Conservation (phyloP, 179 eudicot genomes). For the Actinidia arguta region DNA sequence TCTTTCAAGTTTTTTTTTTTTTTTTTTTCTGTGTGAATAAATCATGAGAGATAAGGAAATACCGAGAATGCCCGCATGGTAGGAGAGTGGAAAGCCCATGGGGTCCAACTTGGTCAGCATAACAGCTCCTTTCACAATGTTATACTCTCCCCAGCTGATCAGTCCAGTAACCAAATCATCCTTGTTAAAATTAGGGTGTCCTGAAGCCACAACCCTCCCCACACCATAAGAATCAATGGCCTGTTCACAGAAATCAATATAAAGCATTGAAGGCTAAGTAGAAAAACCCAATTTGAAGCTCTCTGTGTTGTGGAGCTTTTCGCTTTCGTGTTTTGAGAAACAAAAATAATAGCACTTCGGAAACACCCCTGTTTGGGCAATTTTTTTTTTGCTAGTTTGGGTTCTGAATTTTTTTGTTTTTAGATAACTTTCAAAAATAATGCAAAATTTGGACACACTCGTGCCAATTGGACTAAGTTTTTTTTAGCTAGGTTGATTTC, state of each 20-base stretch:
- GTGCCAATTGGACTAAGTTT: too few relatives aligned
- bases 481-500: too few relatives aligned
- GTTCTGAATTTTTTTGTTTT: too few relatives aligned
- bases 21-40: too few relatives aligned
- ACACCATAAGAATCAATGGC: conserved; percentile 52
- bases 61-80: conserved; percentile 64
- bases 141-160: conserved; percentile 60
- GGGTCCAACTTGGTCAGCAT: conserved; percentile 44
- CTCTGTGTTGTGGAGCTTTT: neutral
- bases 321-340: neutral
- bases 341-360: too few relatives aligned
- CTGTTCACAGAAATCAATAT: conserved; percentile 29
- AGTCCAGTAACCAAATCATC: conserved; percentile 57
- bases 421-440: too few relatives aligned
- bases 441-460: too few relatives aligned
- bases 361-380: too few relatives aligned
- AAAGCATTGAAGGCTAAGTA: neutral
- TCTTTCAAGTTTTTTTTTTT: too few relatives aligned
- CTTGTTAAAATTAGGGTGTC: conserved; percentile 40
- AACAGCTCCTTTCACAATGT: conserved; percentile 26
- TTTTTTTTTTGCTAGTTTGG: too few relatives aligned
- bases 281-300: neutral
- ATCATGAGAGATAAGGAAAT: neutral
- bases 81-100: conserved; percentile 54
- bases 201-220: conserved; percentile 64